Evolutionary conservation across 1,284 basidiomycete species (phyloP).

Genomic region (Cryptococcus wingfieldii): DNA sequence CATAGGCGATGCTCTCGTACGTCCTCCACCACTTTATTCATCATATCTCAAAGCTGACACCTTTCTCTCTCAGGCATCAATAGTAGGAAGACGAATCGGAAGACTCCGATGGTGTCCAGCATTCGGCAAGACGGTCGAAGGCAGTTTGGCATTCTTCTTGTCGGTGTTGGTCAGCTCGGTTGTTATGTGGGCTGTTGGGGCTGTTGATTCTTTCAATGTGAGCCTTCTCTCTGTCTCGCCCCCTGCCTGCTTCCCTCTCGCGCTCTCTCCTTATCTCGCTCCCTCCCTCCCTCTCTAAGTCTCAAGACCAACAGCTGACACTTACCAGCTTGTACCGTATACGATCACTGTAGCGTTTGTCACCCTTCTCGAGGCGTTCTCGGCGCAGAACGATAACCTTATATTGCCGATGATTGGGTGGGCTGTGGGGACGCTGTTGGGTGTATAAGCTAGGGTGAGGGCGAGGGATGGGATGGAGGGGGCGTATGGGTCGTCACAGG

Average conservation of each 20-base stretch:
- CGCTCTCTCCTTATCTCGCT: too few relatives aligned
- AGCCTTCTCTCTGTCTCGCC: constrained; percentile 34
- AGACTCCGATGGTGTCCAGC: constrained; percentile 74
- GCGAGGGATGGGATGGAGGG: too few relatives aligned
- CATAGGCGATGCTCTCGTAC: constrained; percentile 84
- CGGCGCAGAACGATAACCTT: constrained; percentile 91
- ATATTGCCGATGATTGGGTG: constrained; percentile 85
- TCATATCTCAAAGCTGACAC: not conserved
- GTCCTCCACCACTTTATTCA: constrained; percentile 31
- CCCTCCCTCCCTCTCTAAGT: not conserved
- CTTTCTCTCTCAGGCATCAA: constrained; percentile 63
- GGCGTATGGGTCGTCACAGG: too few relatives aligned
- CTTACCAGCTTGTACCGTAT: constrained; percentile 19
- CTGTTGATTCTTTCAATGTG: constrained; percentile 70
- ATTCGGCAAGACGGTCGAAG: constrained; percentile 86
- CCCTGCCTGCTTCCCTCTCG: not conserved
- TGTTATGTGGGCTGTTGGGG: constrained; percentile 64
- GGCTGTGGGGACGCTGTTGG: constrained; percentile 50
- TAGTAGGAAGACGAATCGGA: constrained; percentile 82
- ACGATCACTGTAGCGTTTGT: constrained; percentile 56
- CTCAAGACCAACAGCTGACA: not conserved
- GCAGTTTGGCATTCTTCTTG: constrained; percentile 72
- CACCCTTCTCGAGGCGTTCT: constrained; percentile 76
- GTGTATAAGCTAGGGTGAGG: constrained; percentile 20
- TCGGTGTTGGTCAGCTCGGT: constrained; percentile 69